phyloP scores from a whole-genome alignment of 169 alveolate species.

The Blepharisma undulans region DNA sequence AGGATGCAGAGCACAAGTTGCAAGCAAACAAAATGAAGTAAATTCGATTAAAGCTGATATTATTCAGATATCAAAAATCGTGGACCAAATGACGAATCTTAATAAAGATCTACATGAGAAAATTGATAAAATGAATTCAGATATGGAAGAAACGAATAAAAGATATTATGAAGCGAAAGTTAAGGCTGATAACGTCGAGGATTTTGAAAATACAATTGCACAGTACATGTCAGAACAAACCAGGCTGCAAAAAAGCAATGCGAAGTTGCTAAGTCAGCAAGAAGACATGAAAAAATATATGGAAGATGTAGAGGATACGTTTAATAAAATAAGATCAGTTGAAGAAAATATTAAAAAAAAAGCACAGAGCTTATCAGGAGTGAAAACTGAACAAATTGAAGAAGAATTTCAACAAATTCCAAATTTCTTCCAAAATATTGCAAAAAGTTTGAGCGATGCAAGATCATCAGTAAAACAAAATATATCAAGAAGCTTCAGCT shows the following conservation, averaged over 20 bases:
- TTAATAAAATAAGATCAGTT: background rate
- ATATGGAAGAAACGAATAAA: slow-evolving; percentile 25
- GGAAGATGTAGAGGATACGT: background rate
- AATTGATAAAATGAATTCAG: slow-evolving; percentile 2
- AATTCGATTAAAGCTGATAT: background rate
- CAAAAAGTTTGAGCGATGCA: background rate
- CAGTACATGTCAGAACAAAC: background rate
- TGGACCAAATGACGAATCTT: background rate
- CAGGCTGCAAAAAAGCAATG: background rate
- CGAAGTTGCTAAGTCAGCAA: background rate
- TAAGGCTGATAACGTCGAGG: slow-evolving; percentile 26
- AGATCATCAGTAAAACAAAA: background rate
- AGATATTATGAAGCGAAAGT: slow-evolving; percentile 1
- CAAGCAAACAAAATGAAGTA: slow-evolving; percentile 12
- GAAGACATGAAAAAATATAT: slow-evolving; percentile 7
- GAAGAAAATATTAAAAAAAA: background rate
- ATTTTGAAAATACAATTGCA: background rate
- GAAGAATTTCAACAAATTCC: background rate
- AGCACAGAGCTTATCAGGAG: background rate
- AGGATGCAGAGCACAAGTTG: background rate
- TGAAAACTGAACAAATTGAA: background rate
- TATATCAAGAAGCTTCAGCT: background rate
- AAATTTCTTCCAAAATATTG: background rate
- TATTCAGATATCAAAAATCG: background rate
- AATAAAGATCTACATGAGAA: slow-evolving; percentile 26